Percentiles rank a stretch among this genome's conserved stretches.
Conservation (phyloP, 441 rosid genomes). For the Croton laevigatus region DNA sequence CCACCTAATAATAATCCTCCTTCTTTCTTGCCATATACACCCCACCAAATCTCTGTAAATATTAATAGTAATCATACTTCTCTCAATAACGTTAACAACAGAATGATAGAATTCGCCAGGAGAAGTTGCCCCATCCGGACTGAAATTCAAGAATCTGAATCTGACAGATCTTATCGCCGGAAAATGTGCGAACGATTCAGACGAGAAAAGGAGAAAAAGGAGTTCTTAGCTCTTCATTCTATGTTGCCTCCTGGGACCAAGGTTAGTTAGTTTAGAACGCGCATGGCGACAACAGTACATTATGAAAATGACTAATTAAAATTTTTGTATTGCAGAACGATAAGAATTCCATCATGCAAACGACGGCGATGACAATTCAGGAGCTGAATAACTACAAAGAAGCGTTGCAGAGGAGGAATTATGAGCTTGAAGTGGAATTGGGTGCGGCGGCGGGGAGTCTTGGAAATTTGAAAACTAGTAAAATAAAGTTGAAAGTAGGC, state of each 20-base stretch:
- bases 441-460: neutral
- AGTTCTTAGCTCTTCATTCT: constrained; percentile 46
- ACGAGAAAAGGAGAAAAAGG: constrained; percentile 53
- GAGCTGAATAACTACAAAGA: constrained; percentile 38
- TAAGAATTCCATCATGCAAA: constrained; percentile 46
- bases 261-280: constrained; percentile 24
- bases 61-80: neutral
- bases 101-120: constrained; percentile 40
- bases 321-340: constrained; percentile 38
- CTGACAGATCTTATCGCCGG: constrained; percentile 34
- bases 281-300: too few species aligned
- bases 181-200: constrained; percentile 58
- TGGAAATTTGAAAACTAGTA: constrained; percentile 16
- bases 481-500: constrained; percentile 30
- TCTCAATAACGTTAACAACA: constrained; percentile 41
- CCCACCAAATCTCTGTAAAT: neutral
- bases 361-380: constrained; percentile 30
- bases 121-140: constrained; percentile 24
- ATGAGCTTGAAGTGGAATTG: constrained; percentile 25
- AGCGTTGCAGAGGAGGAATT: constrained; percentile 35
- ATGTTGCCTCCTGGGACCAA: constrained; percentile 45
- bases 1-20: constrained; percentile 20
- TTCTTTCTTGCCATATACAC: constrained; percentile 41
- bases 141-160: constrained; percentile 27
- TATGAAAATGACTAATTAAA: neutral